Evolutionary conservation across 768 basidiomycete species (phyloP), one percentile per base, ranked within the genome.

Genomic region (Porphyrellus cyaneotinctus): DNA sequence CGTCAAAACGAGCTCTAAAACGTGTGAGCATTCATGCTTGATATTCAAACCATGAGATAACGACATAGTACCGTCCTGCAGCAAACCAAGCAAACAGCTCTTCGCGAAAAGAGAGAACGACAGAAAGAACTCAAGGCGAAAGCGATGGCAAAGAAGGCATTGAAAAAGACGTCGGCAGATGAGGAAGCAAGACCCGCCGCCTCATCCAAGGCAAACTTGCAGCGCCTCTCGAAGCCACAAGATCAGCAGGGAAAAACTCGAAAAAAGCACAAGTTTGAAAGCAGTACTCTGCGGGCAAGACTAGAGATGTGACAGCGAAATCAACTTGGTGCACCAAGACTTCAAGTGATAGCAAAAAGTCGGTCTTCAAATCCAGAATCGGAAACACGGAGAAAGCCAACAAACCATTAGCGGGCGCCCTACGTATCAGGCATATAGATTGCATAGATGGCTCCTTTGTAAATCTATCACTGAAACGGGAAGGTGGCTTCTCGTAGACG

Each of bases 1-100:
- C 67, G 57, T 88, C 86, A 2, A 87, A 81, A 59, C 78, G 86
- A 44, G 79, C 79, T 4, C 69, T 79, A 55, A 88, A 85, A 67
- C 77, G 82, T 69, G 88, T 85, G 60, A 22, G 76, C n/a, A 18
- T 13, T 39, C 4, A 28, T 9, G n/a, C 52, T 35, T 43, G 35
- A 38, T 38, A 37, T 13, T n/a, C 22, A 12, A 17, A 31, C 3
- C 8, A 9, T 20, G 17, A 28, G 36, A 33, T 35, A 11, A 26
- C 52, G 39, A 54, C 31, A 17, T 32, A 24, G 42, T 24, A 49
- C 12, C 26, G 30, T 37, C 53, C 44, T 36, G 32, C 58, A 84
- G 81, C 76, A 75, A 73, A 76, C 71, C 10, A 78, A 77, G 51
- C 70, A 74, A 38, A 73, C 62, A 7, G 62, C 68, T 26, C 61